Evolutionary conservation across 2,329 filamentous ascomycete genomes (phyloP), one percentile per base, ranked within the genome.

Genomic region (Xylaria sp.): DNA sequence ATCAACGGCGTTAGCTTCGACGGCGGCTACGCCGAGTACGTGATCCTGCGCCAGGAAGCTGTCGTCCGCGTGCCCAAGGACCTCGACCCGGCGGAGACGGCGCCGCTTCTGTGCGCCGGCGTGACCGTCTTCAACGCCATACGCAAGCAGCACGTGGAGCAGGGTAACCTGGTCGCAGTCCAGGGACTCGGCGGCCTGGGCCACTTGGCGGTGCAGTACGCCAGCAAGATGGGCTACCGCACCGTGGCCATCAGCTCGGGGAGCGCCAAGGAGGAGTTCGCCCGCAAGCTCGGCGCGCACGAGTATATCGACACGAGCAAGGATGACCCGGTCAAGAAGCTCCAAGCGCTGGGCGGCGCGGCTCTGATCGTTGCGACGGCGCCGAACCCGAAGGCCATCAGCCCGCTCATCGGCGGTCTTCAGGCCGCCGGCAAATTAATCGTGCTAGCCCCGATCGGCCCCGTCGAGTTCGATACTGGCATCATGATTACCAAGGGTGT

Each of bases 111-210:
- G 12, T 91, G 89, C 77, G 89, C 89, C 0, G 89, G 89, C 18
- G 85, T 90, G n/a, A 91, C 88, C 12, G 87, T 88, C 10, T 90
- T 89, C 79, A 89, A 89, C 78, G 80, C 82, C 20, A 85, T 89
- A 61, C 85, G 87, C 70, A 87, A 87, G 78, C 82, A 86, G 71
- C 76, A 82, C 28, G 80, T 89, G 54, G 81, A 84, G 73, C 84
- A 85, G 65, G 87, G 87, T 10, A 82, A 80, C n/a, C 70, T 85
- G 0, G 85, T 89, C 0, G 88, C 87, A 25, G 76, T 90, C 25
- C 89, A 94, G 70, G 93, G 92, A 15, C 84, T 95, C 2, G 90
- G 94, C 60, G 93, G 92, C 1, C 84, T 94, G 0, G 92, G 92
- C 1, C 92, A 95, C 79, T 79, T 95, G 37, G 92, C 91, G 0